Evolutionary conservation across 1,284 basidiomycete genomes (phyloP), one percentile per base, ranked within the genome.

Genomic region (Irpex sp.): DNA sequence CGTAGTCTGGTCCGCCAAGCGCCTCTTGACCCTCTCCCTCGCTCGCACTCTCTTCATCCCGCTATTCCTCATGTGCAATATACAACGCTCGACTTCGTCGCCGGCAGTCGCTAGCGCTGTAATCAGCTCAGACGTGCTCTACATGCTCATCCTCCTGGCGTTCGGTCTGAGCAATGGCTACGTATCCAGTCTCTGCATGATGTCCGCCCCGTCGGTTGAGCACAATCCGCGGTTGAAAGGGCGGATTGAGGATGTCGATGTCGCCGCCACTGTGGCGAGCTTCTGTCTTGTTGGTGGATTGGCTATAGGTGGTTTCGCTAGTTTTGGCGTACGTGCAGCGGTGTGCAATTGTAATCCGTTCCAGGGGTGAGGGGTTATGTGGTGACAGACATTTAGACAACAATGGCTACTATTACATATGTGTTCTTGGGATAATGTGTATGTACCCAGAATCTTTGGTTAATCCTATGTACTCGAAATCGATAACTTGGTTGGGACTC

Each of bases 151-250:
- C 59, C 77, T 96, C 5, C 77, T 92, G 60, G 65, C 78, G 0
- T 92, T 94, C 69, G 92, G 92, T n/a, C 71, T 86, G 38, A 85
- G 91, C 5, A 94, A 91, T 66, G 94, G 94, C 64, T 94, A 88
- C 69, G 74, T 90, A 31, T 84, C 85, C 15, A 89, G 85, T 64
- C 69, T 88, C 64, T 86, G 84, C 69, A 84, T 92, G 81, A 90
- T 93, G 78, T 79, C 87, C 36, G 90, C 86, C 6, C 81, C 90
- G 3, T 92, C 89, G 4, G 72, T 90, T 3, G 82, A 88, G 66
- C 89, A 91, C 71, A 93, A 93, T 70, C 84, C 85, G 11, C 78
- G 82, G 59, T 73, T 93, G 56, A 81, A 81, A 67, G 85, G 87
- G 3, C 77, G 82, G 68, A 82, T 75, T 70, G 86, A 91, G 61